These are phyloP conservation scores for Hibiscus syriacus DNA, from an alignment of 345 rosid genomes.

Conservation along the genomic window DNA sequence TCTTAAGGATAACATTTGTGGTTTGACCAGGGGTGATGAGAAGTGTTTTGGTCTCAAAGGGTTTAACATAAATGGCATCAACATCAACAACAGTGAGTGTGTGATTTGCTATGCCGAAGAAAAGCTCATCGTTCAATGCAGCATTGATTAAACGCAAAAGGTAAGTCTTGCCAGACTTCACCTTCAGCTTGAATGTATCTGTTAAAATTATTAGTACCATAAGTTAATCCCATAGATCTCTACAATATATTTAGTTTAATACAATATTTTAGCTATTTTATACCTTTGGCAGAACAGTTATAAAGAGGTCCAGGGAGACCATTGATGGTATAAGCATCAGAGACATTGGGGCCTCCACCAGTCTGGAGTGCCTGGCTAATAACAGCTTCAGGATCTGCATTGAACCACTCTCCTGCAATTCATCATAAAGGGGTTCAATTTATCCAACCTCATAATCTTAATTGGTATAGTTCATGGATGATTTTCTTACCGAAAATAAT, in stretches of 20 bases:
- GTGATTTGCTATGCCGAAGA: slow-evolving; percentile 50
- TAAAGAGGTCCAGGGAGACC: too few species aligned
- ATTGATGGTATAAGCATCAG: too few species aligned
- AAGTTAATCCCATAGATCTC: not conserved
- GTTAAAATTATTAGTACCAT: not conserved
- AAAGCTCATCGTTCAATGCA: slow-evolving; percentile 49
- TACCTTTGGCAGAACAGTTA: too few species aligned
- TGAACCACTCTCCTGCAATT: too few species aligned
- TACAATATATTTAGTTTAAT: not conserved
- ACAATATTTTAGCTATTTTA: too few species aligned
- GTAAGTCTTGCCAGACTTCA: slow-evolving; percentile 41
- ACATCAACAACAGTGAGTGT: slow-evolving; percentile 34
- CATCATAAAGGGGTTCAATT: too few species aligned
- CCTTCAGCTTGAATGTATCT: slow-evolving; percentile 41
- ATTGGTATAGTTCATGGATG: not conserved
- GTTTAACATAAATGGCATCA: slow-evolving; percentile 36
- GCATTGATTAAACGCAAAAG: slow-evolving; percentile 42
- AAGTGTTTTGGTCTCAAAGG: slow-evolving; percentile 31
- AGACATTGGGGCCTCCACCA: too few species aligned
- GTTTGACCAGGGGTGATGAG: slow-evolving; percentile 43
- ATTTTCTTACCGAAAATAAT: slow-evolving; percentile 44
- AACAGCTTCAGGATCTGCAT: too few species aligned
- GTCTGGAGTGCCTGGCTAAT: too few species aligned
- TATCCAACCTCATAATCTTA: too few species aligned
- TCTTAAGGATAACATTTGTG: slow-evolving; percentile 33